A percentile compares a stretch with the other conserved stretches of the same genome.
Conservation (phyloP, 2,329 filamentous ascomycete species). For the Sordariomycetes sp. region DNA sequence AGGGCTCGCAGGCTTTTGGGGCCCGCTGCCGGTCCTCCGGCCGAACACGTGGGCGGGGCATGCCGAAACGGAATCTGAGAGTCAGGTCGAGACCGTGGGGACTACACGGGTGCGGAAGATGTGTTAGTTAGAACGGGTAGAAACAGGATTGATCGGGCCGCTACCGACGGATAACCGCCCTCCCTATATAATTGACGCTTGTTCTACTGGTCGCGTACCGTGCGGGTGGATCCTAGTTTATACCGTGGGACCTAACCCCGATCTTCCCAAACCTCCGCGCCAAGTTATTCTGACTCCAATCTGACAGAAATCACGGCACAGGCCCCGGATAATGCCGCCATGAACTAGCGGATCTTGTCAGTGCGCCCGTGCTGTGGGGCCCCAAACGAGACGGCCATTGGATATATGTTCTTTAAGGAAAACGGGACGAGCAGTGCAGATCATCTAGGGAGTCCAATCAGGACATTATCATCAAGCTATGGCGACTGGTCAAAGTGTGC, state of each 20-base stretch:
- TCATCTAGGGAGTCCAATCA: background rate
- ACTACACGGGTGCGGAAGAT: background rate
- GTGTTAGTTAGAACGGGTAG: background rate
- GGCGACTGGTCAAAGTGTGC: too few relatives aligned
- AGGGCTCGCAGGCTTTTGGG: conserved; percentile 16
- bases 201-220: background rate
- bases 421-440: background rate
- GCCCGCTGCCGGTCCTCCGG: conserved; percentile 33
- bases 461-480: too few relatives aligned
- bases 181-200: background rate
- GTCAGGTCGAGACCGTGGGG: background rate
- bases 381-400: background rate
- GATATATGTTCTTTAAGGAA: background rate
- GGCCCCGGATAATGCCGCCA: background rate
- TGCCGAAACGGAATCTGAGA: conserved; percentile 11
- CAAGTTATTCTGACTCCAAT: background rate
- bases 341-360: too few relatives aligned
- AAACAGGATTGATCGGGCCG: background rate
- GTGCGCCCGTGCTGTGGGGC: background rate
- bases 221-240: too few relatives aligned
- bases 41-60: conserved; percentile 38
- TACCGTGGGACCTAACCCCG: background rate
- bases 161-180: background rate
- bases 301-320: background rate
- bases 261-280: background rate